phyloP scores from a whole-genome alignment of 2,329 filamentous ascomycete genomes.

The Colletotrichum cereale region DNA sequence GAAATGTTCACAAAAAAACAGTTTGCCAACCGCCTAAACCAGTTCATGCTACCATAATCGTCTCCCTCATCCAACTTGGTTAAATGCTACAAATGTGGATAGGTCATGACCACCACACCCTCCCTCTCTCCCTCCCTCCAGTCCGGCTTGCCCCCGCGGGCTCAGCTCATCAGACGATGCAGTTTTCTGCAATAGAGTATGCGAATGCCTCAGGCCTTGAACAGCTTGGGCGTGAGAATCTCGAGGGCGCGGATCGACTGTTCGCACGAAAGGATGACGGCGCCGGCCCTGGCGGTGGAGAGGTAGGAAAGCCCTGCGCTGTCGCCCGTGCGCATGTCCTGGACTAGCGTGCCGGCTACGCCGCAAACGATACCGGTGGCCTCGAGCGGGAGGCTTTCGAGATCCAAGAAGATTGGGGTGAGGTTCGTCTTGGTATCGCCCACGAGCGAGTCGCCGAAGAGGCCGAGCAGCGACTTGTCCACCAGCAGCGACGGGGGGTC shows the following conservation, averaged over 20 bases:
- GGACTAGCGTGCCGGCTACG: slow-evolving; percentile 84
- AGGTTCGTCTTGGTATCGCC: slow-evolving; percentile 79
- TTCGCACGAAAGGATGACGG: slow-evolving; percentile 84
- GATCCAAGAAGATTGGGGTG: slow-evolving; percentile 89
- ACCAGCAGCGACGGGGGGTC: slow-evolving; percentile 81
- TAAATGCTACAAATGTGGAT: neutral
- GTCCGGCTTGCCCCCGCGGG: neutral
- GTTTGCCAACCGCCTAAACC: slow-evolving; percentile 35
- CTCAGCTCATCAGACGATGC: neutral
- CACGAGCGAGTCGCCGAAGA: slow-evolving; percentile 80
- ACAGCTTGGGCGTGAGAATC: slow-evolving; percentile 70
- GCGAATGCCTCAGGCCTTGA: slow-evolving; percentile 45
- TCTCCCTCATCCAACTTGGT: slow-evolving; percentile 34
- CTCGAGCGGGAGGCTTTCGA: slow-evolving; percentile 84
- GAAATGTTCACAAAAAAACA: slow-evolving; percentile 24
- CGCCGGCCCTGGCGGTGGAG: slow-evolving; percentile 88
- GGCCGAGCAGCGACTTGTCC: slow-evolving; percentile 73
- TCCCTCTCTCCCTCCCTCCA: neutral
- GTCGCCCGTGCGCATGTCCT: slow-evolving; percentile 70
- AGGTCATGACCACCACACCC: neutral
- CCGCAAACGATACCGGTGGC: slow-evolving; percentile 96
- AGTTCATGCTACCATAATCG: slow-evolving; percentile 33
- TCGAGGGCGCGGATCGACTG: slow-evolving; percentile 80
- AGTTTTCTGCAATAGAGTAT: neutral
- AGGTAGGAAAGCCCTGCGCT: slow-evolving; percentile 88